Percentiles rank a stretch among this genome's conserved stretches.
Conservation (phyloP, 225 moss, liverwort and hornwort genomes). For the Rhytidiadelphus loreus region DNA sequence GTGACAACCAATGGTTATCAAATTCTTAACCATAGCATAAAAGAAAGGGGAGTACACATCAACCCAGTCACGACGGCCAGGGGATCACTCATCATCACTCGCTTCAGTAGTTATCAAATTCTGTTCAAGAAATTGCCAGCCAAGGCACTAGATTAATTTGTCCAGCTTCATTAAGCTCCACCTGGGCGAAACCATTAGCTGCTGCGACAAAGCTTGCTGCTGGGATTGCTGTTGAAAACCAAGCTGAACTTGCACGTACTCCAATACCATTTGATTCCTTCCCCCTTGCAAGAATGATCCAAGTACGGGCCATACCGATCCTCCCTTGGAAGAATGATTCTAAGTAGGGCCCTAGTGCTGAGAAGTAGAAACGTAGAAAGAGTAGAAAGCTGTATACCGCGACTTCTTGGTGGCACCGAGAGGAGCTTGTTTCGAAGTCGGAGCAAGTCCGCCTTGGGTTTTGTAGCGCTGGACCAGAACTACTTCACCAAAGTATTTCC, state of each 20-base stretch:
- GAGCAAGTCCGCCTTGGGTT: slow-evolving; percentile 1
- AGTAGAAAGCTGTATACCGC: background rate
- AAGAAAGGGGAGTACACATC: background rate
- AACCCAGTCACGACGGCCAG: background rate
- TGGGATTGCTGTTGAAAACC: background rate
- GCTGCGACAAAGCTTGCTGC: background rate
- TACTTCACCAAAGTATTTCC: background rate
- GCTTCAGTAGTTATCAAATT: background rate
- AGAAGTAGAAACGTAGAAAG: background rate
- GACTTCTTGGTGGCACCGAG: background rate
- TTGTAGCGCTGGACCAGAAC: slow-evolving; percentile 2
- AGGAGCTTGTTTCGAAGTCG: background rate
- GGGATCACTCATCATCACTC: background rate
- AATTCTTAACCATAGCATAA: too few relatives aligned
- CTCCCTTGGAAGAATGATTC: too few relatives aligned
- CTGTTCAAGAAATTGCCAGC: background rate
- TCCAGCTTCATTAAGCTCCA: background rate
- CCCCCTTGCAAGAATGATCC: background rate
- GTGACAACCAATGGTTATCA: background rate
- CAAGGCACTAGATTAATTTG: background rate
- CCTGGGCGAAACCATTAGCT: background rate
- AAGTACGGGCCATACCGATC: background rate
- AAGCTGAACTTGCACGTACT: background rate
- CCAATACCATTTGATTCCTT: background rate
- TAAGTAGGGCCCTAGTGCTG: background rate